phyloP scores from a whole-genome alignment of 78 protist genomes.

The Emiliania huxleyi region DNA sequence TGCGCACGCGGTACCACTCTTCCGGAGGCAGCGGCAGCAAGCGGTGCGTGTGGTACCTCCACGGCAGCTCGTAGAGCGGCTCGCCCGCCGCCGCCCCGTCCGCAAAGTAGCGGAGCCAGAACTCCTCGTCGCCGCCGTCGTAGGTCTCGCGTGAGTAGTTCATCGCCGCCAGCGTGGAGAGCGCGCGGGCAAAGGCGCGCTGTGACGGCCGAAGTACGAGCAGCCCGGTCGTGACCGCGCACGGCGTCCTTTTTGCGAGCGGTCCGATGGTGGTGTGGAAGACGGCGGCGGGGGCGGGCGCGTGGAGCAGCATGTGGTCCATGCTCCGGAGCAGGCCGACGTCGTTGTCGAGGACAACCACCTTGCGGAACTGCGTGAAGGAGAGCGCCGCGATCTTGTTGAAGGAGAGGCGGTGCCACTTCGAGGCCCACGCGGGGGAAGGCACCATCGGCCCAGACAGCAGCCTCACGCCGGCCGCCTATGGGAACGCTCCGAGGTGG shows the following conservation, averaged over 20 bases:
- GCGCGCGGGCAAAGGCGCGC: not conserved
- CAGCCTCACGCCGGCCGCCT: too few species aligned
- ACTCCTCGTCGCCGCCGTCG: not conserved
- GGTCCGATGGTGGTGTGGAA: not conserved
- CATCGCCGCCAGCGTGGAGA: not conserved
- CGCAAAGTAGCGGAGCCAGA: not conserved
- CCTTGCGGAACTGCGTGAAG: not conserved
- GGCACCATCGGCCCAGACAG: too few species aligned
- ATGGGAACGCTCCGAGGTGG: too few species aligned
- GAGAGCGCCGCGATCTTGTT: not conserved
- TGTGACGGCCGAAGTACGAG: not conserved
- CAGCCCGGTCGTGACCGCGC: not conserved
- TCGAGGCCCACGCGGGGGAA: not conserved
- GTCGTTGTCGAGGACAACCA: not conserved
- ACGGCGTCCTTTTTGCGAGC: not conserved
- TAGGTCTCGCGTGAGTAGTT: not conserved
- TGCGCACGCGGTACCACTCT: too few species aligned
- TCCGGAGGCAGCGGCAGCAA: too few species aligned
- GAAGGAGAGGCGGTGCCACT: not conserved
- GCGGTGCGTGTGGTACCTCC: not conserved
- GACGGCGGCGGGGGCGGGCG: not conserved
- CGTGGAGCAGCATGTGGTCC: not conserved
- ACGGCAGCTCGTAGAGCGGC: not conserved
- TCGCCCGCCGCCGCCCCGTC: too few species aligned
- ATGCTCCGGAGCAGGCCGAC: not conserved